Evolutionary conservation across 2,329 filamentous ascomycete species (phyloP).

Genomic region (Curvularia lunata): DNA sequence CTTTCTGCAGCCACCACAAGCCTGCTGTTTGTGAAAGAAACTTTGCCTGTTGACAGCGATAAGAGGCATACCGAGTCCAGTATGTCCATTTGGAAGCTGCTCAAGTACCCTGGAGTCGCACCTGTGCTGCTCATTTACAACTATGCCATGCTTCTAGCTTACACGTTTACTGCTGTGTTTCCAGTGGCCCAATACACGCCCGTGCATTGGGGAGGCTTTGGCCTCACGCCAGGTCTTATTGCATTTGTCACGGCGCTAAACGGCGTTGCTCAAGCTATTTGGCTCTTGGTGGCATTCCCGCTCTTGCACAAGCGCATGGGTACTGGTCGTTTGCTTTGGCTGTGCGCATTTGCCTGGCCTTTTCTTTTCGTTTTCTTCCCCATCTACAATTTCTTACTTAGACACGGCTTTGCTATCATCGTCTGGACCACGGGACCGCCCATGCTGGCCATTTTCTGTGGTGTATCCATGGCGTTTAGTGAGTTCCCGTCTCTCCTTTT

Average conservation of each 20-base stretch:
- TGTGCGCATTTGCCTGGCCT: conserved; percentile 66
- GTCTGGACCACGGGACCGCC: conserved; percentile 64
- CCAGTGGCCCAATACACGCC: conserved; percentile 73
- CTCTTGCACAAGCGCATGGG: conserved; percentile 69
- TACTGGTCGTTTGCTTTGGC: conserved; percentile 68
- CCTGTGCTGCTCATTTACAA: conserved; percentile 70
- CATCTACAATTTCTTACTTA: conserved; percentile 63
- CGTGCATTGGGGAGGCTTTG: conserved; percentile 67
- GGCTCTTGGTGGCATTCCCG: conserved; percentile 75
- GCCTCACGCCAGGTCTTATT: conserved; percentile 68
- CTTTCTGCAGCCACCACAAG: conserved; percentile 60
- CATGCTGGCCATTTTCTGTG: conserved; percentile 1
- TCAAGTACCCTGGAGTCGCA: conserved; percentile 69
- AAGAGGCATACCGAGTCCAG: conserved; percentile 31
- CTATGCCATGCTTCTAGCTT: conserved; percentile 71
- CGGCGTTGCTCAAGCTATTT: conserved; percentile 71
- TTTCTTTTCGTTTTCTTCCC: conserved; percentile 65
- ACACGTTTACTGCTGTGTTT: conserved; percentile 72
- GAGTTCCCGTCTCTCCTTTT: conserved; percentile 23
- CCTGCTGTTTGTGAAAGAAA: conserved; percentile 67
- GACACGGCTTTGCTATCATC: conserved; percentile 49
- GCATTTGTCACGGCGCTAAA: conserved; percentile 68
- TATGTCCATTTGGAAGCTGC: conserved; percentile 61
- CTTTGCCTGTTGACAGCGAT: conserved; percentile 38
- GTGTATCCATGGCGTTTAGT: conserved; percentile 53